These are phyloP conservation scores for Ophiostoma perfectum DNA, from an alignment of 2,329 filamentous ascomycete species.

Conservation along the genomic window DNA sequence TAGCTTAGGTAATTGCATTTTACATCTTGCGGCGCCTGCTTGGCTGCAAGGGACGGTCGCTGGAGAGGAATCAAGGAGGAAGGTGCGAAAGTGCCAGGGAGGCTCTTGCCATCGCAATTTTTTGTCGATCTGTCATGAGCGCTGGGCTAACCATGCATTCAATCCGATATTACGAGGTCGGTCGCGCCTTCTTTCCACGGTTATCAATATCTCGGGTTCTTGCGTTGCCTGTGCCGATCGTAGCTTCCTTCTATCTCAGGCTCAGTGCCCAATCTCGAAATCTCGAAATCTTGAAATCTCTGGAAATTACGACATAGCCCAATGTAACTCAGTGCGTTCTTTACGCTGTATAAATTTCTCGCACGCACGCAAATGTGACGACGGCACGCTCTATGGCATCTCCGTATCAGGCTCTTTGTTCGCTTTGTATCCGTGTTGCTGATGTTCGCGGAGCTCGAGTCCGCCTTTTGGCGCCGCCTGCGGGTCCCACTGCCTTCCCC, in stretches of 20 bases:
- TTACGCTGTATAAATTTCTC: background rate
- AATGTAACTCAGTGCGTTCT: background rate
- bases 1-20: background rate
- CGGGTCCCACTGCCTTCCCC: slow-evolving; percentile 17
- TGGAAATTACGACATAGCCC: background rate
- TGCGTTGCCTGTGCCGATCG: slow-evolving; percentile 4
- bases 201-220: background rate
- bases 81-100: background rate
- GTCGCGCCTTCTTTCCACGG: background rate
- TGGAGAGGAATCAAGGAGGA: background rate
- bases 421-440: background rate
- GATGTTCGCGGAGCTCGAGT: background rate
- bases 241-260: background rate
- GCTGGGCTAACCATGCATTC: background rate
- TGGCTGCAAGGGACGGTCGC: slow-evolving; percentile 1
- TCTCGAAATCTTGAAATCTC: background rate
- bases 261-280: background rate
- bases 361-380: background rate
- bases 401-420: background rate
- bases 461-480: slow-evolving; percentile 7
- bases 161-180: background rate
- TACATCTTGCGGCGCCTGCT: background rate
- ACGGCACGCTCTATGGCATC: background rate
- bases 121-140: background rate
- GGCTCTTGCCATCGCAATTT: background rate